Base-by-base conservation (phyloP, 108 stramenopile genomes). In the Skeletonema menzelii region DNA sequence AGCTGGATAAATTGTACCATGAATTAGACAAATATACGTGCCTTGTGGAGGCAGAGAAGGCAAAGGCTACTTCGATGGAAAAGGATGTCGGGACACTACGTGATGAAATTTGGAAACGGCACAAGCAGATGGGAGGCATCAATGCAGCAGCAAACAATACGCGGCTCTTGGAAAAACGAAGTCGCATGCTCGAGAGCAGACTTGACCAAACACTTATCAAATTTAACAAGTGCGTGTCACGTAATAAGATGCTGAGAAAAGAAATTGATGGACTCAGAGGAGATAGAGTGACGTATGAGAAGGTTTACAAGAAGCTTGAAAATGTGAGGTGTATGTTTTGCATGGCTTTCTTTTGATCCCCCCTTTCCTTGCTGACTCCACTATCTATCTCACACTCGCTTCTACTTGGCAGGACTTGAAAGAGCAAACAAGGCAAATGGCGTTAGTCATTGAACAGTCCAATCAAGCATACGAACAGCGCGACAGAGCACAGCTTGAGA, bases 201-300 rank as follows among this genome's bases (percentile, higher is more conserved):
- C 72, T 95, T n/a, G 93, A 95, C 69, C 91, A 95, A 71, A 87
- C 93, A 8, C 78, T 94, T 26, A 82, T 91, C 17, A 95, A 94
- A 77, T 94, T 94, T 55, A 95, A 95, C 79, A 88, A 93, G 66
- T 63, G 67, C 46, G 82, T 95, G 13, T 87, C 93, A 27, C 71
- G 79, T 17, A 95, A 95, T 71, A 91, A 91, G 66, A 53, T 59
- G n/a, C 67, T 94, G 22, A 84, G 95, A n/a, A 77, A 88, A 53
- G 74, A 89, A 28, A 95, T 95, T 66, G 95, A 95, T 74, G 81
- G 88, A 46, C 77, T 95, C 8, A 80, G 95, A 57, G 79, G 88
- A 27, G 95, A 95, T 69, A 80, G 95, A 31, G 87, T 94, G 35
- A 86, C 90, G 8, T 95, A 91, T 75, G 93, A 95, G 58, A 79